Base-by-base conservation (phyloP, 371 early-diverging fungal species). In the Actinomortierella wolfii region DNA sequence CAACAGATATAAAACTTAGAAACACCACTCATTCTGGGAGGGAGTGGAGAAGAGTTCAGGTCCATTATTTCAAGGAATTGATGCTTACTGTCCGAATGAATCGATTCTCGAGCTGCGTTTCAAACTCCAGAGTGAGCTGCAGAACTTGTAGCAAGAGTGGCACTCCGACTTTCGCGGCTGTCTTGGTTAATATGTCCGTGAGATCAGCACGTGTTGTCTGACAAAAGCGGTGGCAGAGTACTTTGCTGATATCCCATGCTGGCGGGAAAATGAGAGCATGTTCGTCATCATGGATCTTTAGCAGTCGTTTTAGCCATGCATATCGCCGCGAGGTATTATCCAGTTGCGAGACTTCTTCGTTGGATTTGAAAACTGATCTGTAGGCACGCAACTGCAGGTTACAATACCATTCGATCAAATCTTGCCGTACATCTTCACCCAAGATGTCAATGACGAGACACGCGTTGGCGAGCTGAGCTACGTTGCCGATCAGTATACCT, bases 261-360 rank as follows among this genome's bases (percentile, higher is more conserved):
- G 77, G 67, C 1, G 96, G 96, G 58, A 98, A 97, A 8, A 94
- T 82, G 1, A 77, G 73, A 0, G 86, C 83, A 65, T 96, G 94
- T 34, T 90, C 91, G 11, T 96, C 96, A 61, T 94, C 93, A 64
- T 87, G 89, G 6, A 83, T 84, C 68, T 93, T 94, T 25, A 96
- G 64, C 13, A 91, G 77, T 39, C 97, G 86, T 62, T 94, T 92
- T 42, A 98, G 75, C 89, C 95, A 97, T 1, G 97, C 92, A 76
- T 93, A 97, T n/a, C 98, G 84, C 21, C 95, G 82, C 1, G 93
- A 86, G 0, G 94, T 85, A 55, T 94, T 88, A 41, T 92, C 94
- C 3, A 98, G 71, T 25, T 91, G 89, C 18, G 94, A 87, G 3
- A 92, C 84, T 67, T 97, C 97, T 46, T 91, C 93, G 51, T 85